These are phyloP conservation scores for Lactarius hatsudake DNA, from an alignment of 768 basidiomycete species.

Conservation along the genomic window DNA sequence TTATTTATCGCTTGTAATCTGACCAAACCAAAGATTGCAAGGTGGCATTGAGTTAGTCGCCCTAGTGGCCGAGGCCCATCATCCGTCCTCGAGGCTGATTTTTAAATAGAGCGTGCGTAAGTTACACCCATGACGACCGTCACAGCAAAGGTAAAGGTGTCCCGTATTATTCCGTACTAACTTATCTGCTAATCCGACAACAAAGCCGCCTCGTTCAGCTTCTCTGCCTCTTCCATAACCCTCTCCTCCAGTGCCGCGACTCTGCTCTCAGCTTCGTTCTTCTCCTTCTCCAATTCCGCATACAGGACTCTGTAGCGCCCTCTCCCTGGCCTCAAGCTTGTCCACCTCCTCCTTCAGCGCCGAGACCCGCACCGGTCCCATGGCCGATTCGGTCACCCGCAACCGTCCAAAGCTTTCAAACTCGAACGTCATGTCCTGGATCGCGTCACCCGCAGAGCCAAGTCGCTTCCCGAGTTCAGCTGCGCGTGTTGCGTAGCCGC, in stretches of 20 bases:
- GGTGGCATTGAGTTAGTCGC: background rate
- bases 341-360: conserved; percentile 88
- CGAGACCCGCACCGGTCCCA: conserved; percentile 74
- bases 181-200: conserved; percentile 32
- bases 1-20: conserved; percentile 1
- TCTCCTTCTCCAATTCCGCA: conserved; percentile 75
- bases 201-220: conserved; percentile 71
- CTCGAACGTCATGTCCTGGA: conserved; percentile 65
- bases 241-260: conserved; percentile 75
- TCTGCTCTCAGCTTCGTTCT: conserved; percentile 55
- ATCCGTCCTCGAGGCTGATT: too few species aligned
- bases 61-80: background rate
- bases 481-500: conserved; percentile 86
- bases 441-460: conserved; percentile 64
- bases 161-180: background rate
- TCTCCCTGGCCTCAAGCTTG: conserved; percentile 71
- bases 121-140: background rate
- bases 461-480: conserved; percentile 62
- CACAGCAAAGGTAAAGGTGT: background rate
- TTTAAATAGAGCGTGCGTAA: too few species aligned
- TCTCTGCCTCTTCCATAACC: conserved; percentile 83
- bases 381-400: conserved; percentile 65
- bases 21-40: conserved; percentile 3
- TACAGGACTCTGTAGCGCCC: conserved; percentile 77
- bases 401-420: conserved; percentile 78